Percentiles rank a stretch among this genome's conserved stretches.
Evolutionary conservation across 2,329 filamentous ascomycete species (phyloP).

Genomic region (Pseudocercospora musae): DNA sequence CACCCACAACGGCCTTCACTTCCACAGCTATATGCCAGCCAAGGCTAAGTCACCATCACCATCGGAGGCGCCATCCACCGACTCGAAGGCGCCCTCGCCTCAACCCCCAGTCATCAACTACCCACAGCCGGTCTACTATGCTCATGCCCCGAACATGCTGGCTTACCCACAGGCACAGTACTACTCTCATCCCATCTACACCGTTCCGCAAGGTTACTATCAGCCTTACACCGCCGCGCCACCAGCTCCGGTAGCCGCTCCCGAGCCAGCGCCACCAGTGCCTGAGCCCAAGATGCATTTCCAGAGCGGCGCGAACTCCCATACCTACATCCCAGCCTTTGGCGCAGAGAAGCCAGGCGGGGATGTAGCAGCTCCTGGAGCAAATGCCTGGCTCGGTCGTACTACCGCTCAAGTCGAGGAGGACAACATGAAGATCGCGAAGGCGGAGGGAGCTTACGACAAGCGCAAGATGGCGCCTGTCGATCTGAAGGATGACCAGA

Average conservation of each 20-base stretch:
- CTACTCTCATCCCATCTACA: constrained; percentile 19
- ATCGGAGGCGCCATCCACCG: constrained; percentile 6
- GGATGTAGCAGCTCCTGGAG: constrained; percentile 4
- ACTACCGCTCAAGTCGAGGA: constrained; percentile 38
- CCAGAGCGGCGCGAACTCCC: constrained; percentile 9
- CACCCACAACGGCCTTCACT: constrained; percentile 30
- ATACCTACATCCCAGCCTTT: constrained; percentile 20
- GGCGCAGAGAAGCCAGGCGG: constrained; percentile 3
- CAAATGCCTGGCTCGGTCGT: constrained; percentile 36
- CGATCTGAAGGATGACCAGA: constrained; percentile 33
- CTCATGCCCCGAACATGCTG: constrained; percentile 12
- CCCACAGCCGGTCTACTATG: constrained; percentile 22
- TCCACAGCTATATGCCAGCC: constrained; percentile 26
- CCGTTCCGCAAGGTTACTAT: constrained; percentile 20
- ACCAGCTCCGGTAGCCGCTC: constrained; percentile 11
- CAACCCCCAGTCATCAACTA: constrained; percentile 14
- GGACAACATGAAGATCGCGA: constrained; percentile 39
- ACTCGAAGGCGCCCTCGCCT: constrained; percentile 12
- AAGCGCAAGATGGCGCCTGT: constrained; percentile 35
- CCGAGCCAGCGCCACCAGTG: constrained; percentile 5
- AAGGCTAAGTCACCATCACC: constrained; percentile 19
- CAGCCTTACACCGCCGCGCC: constrained; percentile 16
- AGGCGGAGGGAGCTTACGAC: constrained; percentile 34
- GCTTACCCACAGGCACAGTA: constrained; percentile 21
- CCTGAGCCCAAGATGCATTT: constrained; percentile 1